Conservation (phyloP, 2,329 filamentous ascomycete species). For the Anthostomella pinea region DNA sequence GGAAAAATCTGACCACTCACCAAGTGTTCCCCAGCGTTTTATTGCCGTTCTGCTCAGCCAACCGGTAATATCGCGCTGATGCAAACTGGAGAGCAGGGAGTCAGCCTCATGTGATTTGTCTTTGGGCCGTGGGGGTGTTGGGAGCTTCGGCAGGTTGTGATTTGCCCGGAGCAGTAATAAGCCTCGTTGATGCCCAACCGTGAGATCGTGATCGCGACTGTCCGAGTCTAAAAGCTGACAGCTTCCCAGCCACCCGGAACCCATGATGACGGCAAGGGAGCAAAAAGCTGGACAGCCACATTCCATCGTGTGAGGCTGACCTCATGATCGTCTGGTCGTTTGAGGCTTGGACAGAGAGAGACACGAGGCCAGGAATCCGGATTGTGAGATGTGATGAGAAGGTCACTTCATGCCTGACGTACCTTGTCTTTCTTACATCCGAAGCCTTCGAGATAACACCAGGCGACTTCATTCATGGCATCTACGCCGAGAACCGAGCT, state of each 20-base stretch:
- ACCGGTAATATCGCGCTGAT: slow-evolving; percentile 85
- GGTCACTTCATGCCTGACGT: slow-evolving; percentile 42
- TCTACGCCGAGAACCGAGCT: slow-evolving; percentile 49
- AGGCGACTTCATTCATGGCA: slow-evolving; percentile 94
- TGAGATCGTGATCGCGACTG: slow-evolving; percentile 20
- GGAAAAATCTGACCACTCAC: slow-evolving; percentile 54
- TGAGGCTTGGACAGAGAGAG: slow-evolving; percentile 10
- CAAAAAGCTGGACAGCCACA: slow-evolving; percentile 16
- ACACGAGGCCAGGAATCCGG: slow-evolving; percentile 10
- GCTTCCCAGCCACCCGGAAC: too few species aligned
- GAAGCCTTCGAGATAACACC: slow-evolving; percentile 97
- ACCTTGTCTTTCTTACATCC: slow-evolving; percentile 99
- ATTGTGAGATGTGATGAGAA: slow-evolving; percentile 25
- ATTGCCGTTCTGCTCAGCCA: slow-evolving; percentile 83
- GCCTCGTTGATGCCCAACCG: slow-evolving; percentile 42
- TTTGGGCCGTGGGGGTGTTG: too few species aligned
- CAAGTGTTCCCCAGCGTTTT: slow-evolving; percentile 94
- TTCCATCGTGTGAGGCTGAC: slow-evolving; percentile 11
- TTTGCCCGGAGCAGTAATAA: slow-evolving; percentile 26
- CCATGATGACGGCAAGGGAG: slow-evolving; percentile 18
- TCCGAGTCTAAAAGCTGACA: slow-evolving; percentile 11
- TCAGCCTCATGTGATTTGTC: slow-evolving; percentile 53
- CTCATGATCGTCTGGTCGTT: slow-evolving; percentile 5
- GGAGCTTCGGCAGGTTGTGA: slow-evolving; percentile 22
- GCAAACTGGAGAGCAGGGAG: slow-evolving; percentile 56